Evolutionary conservation across 192 early-diverging fungal genomes (phyloP).

Genomic region (Phlyctochytrium arcticum): DNA sequence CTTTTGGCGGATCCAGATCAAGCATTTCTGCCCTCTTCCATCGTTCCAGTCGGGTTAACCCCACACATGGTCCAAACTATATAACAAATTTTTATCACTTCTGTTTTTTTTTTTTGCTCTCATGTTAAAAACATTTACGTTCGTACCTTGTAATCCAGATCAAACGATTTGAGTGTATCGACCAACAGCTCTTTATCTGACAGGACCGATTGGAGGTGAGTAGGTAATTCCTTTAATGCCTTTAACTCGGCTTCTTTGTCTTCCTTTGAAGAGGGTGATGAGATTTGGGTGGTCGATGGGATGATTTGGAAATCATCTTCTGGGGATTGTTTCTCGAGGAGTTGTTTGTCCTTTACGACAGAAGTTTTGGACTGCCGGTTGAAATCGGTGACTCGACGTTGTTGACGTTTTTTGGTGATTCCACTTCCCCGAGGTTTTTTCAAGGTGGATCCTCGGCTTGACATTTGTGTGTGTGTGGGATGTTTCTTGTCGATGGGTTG

Average conservation of each 20-base stretch:
- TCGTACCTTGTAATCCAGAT: slow-evolving; percentile 30
- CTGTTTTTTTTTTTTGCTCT: neutral
- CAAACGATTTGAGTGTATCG: slow-evolving; percentile 23
- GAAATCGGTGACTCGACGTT: too few relatives aligned
- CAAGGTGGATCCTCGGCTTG: too few relatives aligned
- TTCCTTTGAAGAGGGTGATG: too few relatives aligned
- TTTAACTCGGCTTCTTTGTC: neutral
- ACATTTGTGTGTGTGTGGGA: too few relatives aligned
- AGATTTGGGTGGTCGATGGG: too few relatives aligned
- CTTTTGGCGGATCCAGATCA: slow-evolving; percentile 40
- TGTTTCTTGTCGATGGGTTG: too few relatives aligned
- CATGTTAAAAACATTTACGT: neutral
- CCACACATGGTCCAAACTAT: slow-evolving; percentile 50
- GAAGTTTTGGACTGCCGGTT: too few relatives aligned
- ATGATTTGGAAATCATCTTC: too few relatives aligned
- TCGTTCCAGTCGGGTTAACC: slow-evolving; percentile 47
- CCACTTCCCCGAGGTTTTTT: too few relatives aligned
- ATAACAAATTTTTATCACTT: neutral
- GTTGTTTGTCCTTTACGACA: too few relatives aligned
- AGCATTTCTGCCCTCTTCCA: slow-evolving; percentile 52
- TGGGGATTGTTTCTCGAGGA: too few relatives aligned
- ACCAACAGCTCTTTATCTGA: neutral
- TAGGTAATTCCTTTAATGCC: neutral
- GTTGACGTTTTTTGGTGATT: too few relatives aligned
- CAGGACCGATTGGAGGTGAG: neutral